Evolutionary conservation across 495 filamentous ascomycete genomes (phyloP).

Genomic region (Pseudoneurospora amorphoporcata): DNA sequence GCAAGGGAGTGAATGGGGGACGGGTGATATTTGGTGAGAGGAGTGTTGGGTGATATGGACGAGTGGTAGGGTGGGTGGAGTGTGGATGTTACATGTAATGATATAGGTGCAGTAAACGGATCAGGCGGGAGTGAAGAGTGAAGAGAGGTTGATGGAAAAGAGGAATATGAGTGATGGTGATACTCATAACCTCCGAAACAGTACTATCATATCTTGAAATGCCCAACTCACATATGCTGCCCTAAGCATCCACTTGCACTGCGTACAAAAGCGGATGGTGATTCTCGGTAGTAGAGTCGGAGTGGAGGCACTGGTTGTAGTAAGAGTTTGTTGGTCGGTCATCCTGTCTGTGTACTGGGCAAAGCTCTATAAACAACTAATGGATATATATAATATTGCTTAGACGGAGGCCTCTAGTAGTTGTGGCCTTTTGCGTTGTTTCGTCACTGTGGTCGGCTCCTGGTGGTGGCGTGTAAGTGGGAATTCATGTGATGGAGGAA

Average conservation of each 20-base stretch:
- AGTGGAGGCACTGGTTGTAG: not conserved
- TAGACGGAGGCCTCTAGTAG: not conserved
- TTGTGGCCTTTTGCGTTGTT: not conserved
- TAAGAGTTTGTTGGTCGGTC: not conserved
- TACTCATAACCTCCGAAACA: not conserved
- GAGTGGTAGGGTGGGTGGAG: not conserved
- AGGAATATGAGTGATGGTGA: not conserved
- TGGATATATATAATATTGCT: not conserved
- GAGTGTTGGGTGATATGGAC: not conserved
- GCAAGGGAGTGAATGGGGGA: not conserved
- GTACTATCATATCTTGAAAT: not conserved
- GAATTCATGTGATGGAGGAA: not conserved
- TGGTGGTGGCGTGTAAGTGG: not conserved
- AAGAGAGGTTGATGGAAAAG: not conserved
- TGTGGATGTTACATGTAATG: not conserved
- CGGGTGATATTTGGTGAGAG: not conserved
- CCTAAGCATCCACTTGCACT: constrained; percentile 87
- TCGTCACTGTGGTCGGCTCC: not conserved
- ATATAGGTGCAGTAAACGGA: not conserved
- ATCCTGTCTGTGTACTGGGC: not conserved
- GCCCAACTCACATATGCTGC: constrained; percentile 60
- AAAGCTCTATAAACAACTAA: not conserved
- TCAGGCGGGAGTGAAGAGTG: not conserved
- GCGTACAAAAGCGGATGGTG: constrained; percentile 70
- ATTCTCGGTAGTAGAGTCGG: constrained; percentile 38